Conservation (phyloP, 1,284 basidiomycete genomes). For the Cryptococcus sp. region DNA sequence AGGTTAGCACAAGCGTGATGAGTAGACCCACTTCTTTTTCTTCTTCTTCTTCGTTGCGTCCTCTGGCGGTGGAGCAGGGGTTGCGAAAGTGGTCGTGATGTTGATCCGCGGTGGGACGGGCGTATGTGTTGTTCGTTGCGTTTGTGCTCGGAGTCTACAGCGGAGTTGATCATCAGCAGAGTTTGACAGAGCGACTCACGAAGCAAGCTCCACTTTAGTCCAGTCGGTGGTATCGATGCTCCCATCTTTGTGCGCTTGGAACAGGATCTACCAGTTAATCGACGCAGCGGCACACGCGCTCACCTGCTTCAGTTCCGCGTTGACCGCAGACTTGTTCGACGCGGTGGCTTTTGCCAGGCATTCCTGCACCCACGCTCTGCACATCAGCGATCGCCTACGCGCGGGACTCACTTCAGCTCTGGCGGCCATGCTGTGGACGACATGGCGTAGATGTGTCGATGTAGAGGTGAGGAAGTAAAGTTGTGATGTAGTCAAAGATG, state of each 20-base stretch:
- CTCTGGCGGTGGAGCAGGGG: neutral
- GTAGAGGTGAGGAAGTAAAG: no score
- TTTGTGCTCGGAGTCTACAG: slow-evolving; percentile 38
- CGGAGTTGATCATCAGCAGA: neutral
- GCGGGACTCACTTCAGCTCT: slow-evolving; percentile 37
- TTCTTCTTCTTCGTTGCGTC: slow-evolving; percentile 37
- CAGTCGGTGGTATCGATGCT: slow-evolving; percentile 51
- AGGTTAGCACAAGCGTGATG: slow-evolving; percentile 3
- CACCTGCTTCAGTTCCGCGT: slow-evolving; percentile 51
- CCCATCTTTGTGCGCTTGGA: slow-evolving; percentile 49
- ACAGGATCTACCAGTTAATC: slow-evolving; percentile 40
- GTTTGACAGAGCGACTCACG: slow-evolving; percentile 30
- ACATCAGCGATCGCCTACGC: slow-evolving; percentile 8
- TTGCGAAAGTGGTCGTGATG: slow-evolving; percentile 10
- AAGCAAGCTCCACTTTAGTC: slow-evolving; percentile 46
- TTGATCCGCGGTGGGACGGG: slow-evolving; percentile 15
- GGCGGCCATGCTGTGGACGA: slow-evolving; percentile 44
- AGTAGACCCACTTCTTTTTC: slow-evolving; percentile 37
- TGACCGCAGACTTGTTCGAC: slow-evolving; percentile 51
- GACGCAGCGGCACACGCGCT: slow-evolving; percentile 9
- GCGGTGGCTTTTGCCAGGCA: slow-evolving; percentile 47
- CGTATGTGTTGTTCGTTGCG: slow-evolving; percentile 32
- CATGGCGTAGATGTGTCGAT: neutral
- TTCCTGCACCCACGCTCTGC: slow-evolving; percentile 50
- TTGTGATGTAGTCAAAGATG: no score